phyloP scores from a whole-genome alignment of 306 rosid species.

The Pyrus betulifolia region DNA sequence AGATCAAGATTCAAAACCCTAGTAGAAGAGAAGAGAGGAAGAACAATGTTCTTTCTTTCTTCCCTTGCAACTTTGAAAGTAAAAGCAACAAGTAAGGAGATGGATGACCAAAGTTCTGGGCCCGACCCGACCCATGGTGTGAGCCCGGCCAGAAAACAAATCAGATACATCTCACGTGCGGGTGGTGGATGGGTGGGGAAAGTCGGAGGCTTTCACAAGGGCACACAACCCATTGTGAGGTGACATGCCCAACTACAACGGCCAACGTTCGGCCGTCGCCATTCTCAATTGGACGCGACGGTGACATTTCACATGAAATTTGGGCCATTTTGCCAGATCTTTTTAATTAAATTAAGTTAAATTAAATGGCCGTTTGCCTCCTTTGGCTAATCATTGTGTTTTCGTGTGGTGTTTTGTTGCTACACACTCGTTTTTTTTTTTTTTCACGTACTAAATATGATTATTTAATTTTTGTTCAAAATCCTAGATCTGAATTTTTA shows the following conservation, averaged over 20 bases:
- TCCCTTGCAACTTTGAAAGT: not conserved
- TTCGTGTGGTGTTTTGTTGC: not conserved
- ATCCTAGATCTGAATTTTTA: not conserved
- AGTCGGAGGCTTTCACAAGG: not conserved
- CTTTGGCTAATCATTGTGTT: not conserved
- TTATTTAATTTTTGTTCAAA: not conserved
- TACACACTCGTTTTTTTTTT: not conserved
- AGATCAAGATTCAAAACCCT: not conserved
- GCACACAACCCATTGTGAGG: conserved; percentile 46
- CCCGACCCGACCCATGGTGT: conserved; percentile 3
- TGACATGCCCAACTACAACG: conserved; percentile 16
- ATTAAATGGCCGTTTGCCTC: not conserved
- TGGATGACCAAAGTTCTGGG: conserved; percentile 23
- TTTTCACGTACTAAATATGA: not conserved
- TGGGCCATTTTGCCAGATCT: conserved; percentile 13
- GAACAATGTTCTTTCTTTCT: not conserved
- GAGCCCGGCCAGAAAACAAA: conserved; percentile 43
- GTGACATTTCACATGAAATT: conserved; percentile 39
- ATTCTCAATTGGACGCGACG: conserved; percentile 9
- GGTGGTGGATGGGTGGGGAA: conserved; percentile 12
- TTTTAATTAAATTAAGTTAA: not conserved
- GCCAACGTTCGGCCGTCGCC: conserved; percentile 34
- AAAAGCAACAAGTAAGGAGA: not conserved
- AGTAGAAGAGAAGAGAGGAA: not conserved
- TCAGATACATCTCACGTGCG: conserved; percentile 47